Evolutionary conservation across 495 filamentous ascomycete genomes (phyloP).

Genomic region (Podospora didyma): DNA sequence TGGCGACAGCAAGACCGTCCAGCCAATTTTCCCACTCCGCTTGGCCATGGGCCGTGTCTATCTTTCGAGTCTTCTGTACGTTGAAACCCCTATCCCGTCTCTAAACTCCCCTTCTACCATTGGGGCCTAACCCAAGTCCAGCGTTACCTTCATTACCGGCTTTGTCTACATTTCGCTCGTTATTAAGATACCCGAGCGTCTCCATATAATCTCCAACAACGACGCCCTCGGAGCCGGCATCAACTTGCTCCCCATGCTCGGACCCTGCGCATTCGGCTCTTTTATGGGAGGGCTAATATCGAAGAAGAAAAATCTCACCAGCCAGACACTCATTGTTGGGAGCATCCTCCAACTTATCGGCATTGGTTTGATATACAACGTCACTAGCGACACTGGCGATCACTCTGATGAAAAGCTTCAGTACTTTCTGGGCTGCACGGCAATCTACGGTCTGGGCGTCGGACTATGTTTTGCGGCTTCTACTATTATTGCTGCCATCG

Average conservation of each 20-base stretch:
- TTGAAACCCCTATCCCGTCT: neutral
- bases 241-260: conserved; percentile 55
- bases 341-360: conserved; percentile 51
- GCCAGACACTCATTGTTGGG: conserved; percentile 46
- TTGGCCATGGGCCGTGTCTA: conserved; percentile 36
- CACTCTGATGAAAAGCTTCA: conserved; percentile 21
- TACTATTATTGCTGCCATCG: conserved; percentile 49
- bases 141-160: conserved; percentile 49
- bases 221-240: conserved; percentile 50
- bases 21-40: conserved; percentile 39
- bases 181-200: conserved; percentile 56
- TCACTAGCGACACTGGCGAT: too few relatives aligned
- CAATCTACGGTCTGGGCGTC: conserved; percentile 52
- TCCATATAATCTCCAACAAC: conserved; percentile 53
- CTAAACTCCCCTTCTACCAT: conserved; percentile 28
- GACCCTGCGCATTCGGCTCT: conserved; percentile 47
- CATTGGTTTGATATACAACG: conserved; percentile 40
- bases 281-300: conserved; percentile 44
- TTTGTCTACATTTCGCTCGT: conserved; percentile 54
- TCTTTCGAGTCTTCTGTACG: conserved; percentile 40
- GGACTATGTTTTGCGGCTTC: conserved; percentile 47
- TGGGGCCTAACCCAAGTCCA: conserved; percentile 26
- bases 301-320: conserved; percentile 44
- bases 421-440: conserved; percentile 47
- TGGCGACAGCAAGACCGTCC: conserved; percentile 21